A percentile compares a stretch with the other conserved stretches of the same genome.
phyloP scores from a whole-genome alignment of 768 basidiomycete genomes.

The Clavaria fumosa region DNA sequence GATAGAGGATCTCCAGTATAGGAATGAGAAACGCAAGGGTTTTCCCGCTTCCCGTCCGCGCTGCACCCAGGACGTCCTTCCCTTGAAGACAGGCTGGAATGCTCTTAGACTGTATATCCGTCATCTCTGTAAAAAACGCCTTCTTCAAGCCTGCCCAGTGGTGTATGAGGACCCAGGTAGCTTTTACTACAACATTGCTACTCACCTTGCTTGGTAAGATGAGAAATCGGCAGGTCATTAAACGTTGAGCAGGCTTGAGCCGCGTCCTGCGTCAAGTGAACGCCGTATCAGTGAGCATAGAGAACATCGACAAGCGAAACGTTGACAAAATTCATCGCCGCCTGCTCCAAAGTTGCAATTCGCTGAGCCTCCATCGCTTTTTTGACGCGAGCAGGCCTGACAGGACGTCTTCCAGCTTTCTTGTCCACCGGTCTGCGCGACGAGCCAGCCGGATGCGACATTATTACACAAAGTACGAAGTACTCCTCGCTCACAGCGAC shows the following conservation, averaged over 20 bases:
- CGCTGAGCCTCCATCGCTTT: slow-evolving; percentile 22
- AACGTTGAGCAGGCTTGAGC: slow-evolving; percentile 41
- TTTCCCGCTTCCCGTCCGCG: slow-evolving; percentile 91
- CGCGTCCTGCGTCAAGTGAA: slow-evolving; percentile 27
- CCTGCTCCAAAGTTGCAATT: slow-evolving; percentile 20
- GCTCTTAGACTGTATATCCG: slow-evolving; percentile 82
- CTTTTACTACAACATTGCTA: not conserved
- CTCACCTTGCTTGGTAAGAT: slow-evolving; percentile 56
- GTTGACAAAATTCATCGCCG: slow-evolving; percentile 27
- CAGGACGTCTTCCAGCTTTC: not conserved
- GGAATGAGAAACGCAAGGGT: slow-evolving; percentile 94
- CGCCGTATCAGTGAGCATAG: slow-evolving; percentile 3
- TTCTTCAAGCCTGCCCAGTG: slow-evolving; percentile 58
- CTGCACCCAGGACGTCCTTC: slow-evolving; percentile 92
- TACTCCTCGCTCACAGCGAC: no score
- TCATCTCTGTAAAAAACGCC: slow-evolving; percentile 75
- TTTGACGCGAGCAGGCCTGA: slow-evolving; percentile 14
- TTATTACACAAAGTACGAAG: no score
- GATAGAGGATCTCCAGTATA: slow-evolving; percentile 76
- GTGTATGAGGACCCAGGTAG: not conserved
- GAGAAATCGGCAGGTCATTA: slow-evolving; percentile 63
- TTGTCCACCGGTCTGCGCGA: no score
- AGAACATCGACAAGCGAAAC: not conserved
- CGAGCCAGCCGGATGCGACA: no score
- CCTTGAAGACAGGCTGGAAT: slow-evolving; percentile 87